A percentile compares a stretch with the other conserved stretches of the same genome.
phyloP scores from a whole-genome alignment of 1,139 yeast species.

The Insectozyma bohioensis region DNA sequence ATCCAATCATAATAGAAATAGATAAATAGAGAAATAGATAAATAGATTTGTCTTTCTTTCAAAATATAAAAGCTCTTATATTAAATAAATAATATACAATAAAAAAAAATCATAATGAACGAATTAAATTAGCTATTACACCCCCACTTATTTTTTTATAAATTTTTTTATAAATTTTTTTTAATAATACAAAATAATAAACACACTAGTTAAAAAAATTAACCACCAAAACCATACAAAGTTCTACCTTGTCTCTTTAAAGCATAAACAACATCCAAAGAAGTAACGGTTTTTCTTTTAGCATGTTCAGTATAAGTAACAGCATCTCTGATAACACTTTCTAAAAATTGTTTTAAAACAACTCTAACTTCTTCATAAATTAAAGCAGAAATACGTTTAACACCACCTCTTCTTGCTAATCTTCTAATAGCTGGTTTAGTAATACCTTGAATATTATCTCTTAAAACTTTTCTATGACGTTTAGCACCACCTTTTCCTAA shows the following conservation, averaged over 20 bases:
- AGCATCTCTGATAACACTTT: constrained; percentile 97
- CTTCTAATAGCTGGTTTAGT: constrained; percentile 99
- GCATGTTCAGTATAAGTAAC: constrained; percentile 99
- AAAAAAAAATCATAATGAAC: too few relatives aligned
- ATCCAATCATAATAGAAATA: too few relatives aligned
- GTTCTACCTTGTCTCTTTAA: constrained; percentile 99
- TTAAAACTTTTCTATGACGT: constrained; percentile 99
- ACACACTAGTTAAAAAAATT: constrained; percentile 25
- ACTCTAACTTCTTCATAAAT: constrained; percentile 99
- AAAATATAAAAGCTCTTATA: too few relatives aligned
- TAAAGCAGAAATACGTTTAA: constrained; percentile 98
- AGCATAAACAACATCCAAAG: constrained; percentile 98
- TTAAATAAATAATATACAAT: too few relatives aligned
- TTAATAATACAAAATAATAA: too few relatives aligned
- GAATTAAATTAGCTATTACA: too few relatives aligned
- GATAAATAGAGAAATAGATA: too few relatives aligned
- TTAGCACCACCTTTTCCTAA: constrained; percentile 99
- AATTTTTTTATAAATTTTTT: too few relatives aligned
- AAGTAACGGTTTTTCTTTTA: constrained; percentile 99
- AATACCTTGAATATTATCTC: constrained; percentile 99
- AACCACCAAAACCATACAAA: constrained; percentile 99
- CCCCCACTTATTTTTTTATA: too few relatives aligned
- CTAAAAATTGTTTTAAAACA: constrained; percentile 93
- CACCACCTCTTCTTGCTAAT: constrained; percentile 99
- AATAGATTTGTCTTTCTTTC: too few relatives aligned